These are phyloP conservation scores for Penicillium sp. DNA, from an alignment of 2,329 filamentous ascomycete genomes.

Conservation along the genomic window DNA sequence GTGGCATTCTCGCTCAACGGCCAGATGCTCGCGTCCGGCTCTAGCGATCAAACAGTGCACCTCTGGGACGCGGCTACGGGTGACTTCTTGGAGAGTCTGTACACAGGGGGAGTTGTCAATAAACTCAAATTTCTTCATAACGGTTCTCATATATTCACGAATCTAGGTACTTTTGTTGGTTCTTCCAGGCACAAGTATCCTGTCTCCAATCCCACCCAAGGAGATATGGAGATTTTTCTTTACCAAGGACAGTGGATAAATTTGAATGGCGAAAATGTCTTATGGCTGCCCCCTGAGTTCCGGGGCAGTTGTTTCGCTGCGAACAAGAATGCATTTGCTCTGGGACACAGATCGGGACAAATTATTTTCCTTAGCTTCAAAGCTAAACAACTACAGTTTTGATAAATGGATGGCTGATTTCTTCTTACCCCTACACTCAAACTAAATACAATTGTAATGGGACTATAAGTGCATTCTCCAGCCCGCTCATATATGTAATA, in stretches of 20 bases:
- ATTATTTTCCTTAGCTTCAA: slow-evolving; percentile 17
- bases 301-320: slow-evolving; percentile 12
- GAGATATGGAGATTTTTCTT: slow-evolving; percentile 2
- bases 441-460: too few species aligned
- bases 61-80: slow-evolving; percentile 4
- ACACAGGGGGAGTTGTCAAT: background rate
- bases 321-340: slow-evolving; percentile 6
- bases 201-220: background rate
- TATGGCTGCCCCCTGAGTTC: slow-evolving; percentile 20
- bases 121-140: background rate
- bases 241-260: slow-evolving; percentile 13
- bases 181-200: background rate
- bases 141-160: background rate
- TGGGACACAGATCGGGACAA: slow-evolving; percentile 15
- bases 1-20: slow-evolving; percentile 23
- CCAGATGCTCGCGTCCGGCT: slow-evolving; percentile 23
- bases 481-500: too few species aligned
- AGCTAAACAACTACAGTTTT: too few species aligned
- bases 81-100: background rate
- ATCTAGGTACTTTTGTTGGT: background rate
- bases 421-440: too few species aligned
- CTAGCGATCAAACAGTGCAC: slow-evolving; percentile 6
- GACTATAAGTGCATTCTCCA: too few species aligned
- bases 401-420: too few species aligned
- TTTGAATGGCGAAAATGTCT: slow-evolving; percentile 9